Conservation (phyloP, 2,329 filamentous ascomycete genomes). For the Xylariaceae sp. region DNA sequence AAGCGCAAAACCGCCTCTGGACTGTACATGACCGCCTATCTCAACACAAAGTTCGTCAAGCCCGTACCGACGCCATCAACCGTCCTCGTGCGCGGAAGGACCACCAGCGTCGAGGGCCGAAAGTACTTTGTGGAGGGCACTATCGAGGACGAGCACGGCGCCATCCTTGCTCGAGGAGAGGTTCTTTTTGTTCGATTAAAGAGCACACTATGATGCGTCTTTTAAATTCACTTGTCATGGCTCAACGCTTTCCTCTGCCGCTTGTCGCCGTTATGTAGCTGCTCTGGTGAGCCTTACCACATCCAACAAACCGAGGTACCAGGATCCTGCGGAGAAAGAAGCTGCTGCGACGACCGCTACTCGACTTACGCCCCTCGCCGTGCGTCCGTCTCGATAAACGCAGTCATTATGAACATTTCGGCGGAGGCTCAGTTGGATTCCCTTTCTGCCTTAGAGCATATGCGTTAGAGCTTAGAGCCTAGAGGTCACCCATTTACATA, state of each 20-base stretch:
- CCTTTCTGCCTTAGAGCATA: too few relatives aligned
- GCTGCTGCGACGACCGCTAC: too few relatives aligned
- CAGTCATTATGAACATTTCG: too few relatives aligned
- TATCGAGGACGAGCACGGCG: slow-evolving; percentile 43
- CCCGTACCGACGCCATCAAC: slow-evolving; percentile 49
- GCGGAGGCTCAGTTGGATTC: too few relatives aligned
- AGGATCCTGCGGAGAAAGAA: too few relatives aligned
- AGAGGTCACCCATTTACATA: too few relatives aligned
- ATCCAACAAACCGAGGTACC: too few relatives aligned
- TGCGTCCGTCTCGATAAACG: too few relatives aligned
- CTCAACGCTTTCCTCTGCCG: not conserved
- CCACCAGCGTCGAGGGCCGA: slow-evolving; percentile 46
- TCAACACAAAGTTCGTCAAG: slow-evolving; percentile 52
- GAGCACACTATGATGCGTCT: slow-evolving; percentile 8
- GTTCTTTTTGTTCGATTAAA: slow-evolving; percentile 40
- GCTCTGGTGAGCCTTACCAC: too few relatives aligned
- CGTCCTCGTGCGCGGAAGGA: slow-evolving; percentile 43
- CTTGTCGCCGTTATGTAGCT: too few relatives aligned
- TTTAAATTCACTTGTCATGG: not conserved
- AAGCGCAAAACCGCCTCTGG: slow-evolving; percentile 18
- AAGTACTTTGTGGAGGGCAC: slow-evolving; percentile 42
- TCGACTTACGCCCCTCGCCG: too few relatives aligned
- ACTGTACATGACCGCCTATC: slow-evolving; percentile 45
- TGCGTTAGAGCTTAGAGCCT: too few relatives aligned
- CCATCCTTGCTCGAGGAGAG: slow-evolving; percentile 48